A percentile compares a stretch with the other conserved stretches of the same genome.
These are phyloP conservation scores for Silene latifolia DNA, from an alignment of 148 eudicot genomes.

Conservation along the genomic window DNA sequence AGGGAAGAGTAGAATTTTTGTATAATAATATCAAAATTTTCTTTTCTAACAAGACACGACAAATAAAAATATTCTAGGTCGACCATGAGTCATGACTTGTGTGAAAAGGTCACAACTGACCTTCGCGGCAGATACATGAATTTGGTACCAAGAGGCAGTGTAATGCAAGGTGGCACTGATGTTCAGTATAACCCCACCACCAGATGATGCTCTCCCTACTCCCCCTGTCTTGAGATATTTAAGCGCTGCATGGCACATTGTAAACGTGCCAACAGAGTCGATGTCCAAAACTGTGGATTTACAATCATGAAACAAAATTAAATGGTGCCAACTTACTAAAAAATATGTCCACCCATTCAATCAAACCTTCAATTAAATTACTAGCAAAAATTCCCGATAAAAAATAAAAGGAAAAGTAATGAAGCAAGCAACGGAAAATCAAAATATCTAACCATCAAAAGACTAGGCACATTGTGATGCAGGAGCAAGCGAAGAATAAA, in stretches of 20 bases:
- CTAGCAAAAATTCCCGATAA: background rate
- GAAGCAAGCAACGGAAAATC: background rate
- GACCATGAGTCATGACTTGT: background rate
- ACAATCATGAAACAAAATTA: background rate
- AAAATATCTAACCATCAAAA: background rate
- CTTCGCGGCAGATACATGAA: constrained; percentile 98
- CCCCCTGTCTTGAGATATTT: constrained; percentile 82
- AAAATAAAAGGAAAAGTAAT: background rate
- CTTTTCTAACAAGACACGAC: too few relatives aligned
- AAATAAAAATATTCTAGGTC: too few relatives aligned
- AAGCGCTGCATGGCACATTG: constrained; percentile 91
- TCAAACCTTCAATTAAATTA: background rate
- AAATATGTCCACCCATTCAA: background rate
- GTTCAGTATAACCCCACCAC: constrained; percentile 78
- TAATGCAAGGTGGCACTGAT: constrained; percentile 98
- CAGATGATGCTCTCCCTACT: constrained; percentile 53
- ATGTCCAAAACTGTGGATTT: constrained; percentile 67
- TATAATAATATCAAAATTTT: too few relatives aligned
- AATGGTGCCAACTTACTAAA: background rate
- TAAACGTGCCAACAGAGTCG: constrained; percentile 94
- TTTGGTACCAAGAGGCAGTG: constrained; percentile 93
- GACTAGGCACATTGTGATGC: too few relatives aligned
- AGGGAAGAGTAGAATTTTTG: too few relatives aligned
- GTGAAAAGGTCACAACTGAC: constrained; percentile 31
- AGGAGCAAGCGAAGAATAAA: too few relatives aligned